These are phyloP conservation scores for Talaromyces albobiverticillius DNA, from an alignment of 2,329 filamentous ascomycete genomes.

Conservation along the genomic window DNA sequence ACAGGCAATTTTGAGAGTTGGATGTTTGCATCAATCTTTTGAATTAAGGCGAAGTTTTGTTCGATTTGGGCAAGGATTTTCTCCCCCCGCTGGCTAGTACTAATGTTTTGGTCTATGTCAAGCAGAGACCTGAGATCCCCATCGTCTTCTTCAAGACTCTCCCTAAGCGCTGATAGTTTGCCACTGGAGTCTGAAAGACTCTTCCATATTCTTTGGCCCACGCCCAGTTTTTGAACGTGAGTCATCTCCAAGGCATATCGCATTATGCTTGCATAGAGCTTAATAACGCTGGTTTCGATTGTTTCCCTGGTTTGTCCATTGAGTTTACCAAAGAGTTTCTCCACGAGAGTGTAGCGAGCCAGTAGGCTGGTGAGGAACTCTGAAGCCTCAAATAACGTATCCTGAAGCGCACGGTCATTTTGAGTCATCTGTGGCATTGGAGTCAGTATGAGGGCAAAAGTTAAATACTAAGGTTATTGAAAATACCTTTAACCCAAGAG, in stretches of 20 bases:
- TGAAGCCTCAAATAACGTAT: conserved; percentile 18
- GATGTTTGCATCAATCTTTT: too few species aligned
- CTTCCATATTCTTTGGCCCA: too few species aligned
- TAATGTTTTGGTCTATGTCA: conserved; percentile 8
- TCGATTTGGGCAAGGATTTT: conserved; percentile 4
- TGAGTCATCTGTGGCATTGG: conserved; percentile 15
- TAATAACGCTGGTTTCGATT: too few species aligned
- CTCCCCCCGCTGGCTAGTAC: conserved; percentile 7
- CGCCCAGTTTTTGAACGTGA: too few species aligned
- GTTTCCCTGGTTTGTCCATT: too few species aligned
- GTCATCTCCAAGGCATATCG: too few species aligned
- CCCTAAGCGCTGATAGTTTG: too few species aligned
- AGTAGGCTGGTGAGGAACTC: conserved; percentile 18
- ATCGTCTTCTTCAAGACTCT: conserved; percentile 6
- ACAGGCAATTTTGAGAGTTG: not conserved
- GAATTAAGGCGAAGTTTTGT: not conserved
- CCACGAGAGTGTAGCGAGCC: conserved; percentile 14
- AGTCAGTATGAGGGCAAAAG: too few species aligned
- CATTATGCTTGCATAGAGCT: too few species aligned
- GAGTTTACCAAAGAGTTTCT: not conserved
- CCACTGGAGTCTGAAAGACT: too few species aligned
- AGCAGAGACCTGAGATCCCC: not conserved
- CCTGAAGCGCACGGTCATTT: conserved; percentile 12
- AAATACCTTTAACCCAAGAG: conserved; percentile 20
- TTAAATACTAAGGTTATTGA: too few species aligned